Evolutionary conservation across 1,139 yeast genomes (phyloP), one percentile per base, ranked within the genome.

Genomic region (Yamadazyma friedrichii): DNA sequence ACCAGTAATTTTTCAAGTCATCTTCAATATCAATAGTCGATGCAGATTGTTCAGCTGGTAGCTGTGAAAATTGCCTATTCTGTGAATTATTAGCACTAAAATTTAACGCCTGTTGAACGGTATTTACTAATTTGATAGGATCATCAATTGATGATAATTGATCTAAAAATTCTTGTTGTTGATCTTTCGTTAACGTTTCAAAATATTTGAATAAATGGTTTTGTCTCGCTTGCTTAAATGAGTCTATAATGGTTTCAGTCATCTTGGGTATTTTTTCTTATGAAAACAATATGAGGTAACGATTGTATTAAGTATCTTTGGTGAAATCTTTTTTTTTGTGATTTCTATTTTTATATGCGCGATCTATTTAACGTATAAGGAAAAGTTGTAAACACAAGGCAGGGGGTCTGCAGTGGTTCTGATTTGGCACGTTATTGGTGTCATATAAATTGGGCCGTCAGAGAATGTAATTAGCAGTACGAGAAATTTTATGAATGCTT

Each of bases 171-270:
- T 43, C 33, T 3, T 52, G 44, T 47, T 70, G 67, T 44, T 74
- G 64, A 1, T 53, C 55, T 1, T 49, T 36, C 3, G 61, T 32
- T 28, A 76, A 59, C n/a, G 53, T 37, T 34, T 67, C 68, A 62
- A 65, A 74, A 49, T 64, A 68, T 38, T 65, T 56, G 53, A 76
- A 75, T 30, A 66, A 49, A 44, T 76, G 68, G 53, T 67, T 50
- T 51, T 77, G 69, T 45, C 67, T 53, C 56, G 89, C 88, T 58
- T 76, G 43, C 45, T 67, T 40, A 68, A 75, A 62, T 51, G 82
- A 39, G 61, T 79, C 63, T 28, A 59, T 53, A 8, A 56, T 48
- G 26, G 62, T 48, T 51, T 53, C 53, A 13, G 54, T 51, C 54
- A 51, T 51, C 16, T 11, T 43, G 11, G 11, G n/a, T 12, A n/a